Evolutionary conservation across 805 yeast species (phyloP).

Genomic region (Debaryomyces tyrocola): DNA sequence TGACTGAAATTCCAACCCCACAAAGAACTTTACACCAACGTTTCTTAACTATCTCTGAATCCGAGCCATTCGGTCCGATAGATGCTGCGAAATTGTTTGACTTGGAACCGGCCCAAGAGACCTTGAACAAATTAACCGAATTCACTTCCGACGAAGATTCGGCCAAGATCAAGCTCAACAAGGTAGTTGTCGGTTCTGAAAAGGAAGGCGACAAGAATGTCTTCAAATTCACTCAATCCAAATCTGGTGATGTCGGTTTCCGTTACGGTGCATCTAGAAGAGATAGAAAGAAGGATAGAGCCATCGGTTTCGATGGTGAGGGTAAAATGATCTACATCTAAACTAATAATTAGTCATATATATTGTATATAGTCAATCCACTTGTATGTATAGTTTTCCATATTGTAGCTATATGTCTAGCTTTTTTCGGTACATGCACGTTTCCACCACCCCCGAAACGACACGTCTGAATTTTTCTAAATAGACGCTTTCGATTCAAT

Average conservation of each 20-base stretch:
- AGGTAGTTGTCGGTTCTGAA: constrained; percentile 52
- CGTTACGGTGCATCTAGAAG: constrained; percentile 90
- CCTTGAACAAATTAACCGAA: constrained; percentile 67
- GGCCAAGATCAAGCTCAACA: constrained; percentile 25
- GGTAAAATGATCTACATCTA: constrained; percentile 55
- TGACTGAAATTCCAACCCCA: constrained; percentile 94
- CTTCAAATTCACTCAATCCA: constrained; percentile 74
- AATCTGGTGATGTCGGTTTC: constrained; percentile 83
- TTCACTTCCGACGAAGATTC: constrained; percentile 51
- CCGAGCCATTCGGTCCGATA: constrained; percentile 92
- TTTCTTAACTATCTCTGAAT: constrained; percentile 87
- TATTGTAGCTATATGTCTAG: background rate
- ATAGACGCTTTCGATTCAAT: background rate
- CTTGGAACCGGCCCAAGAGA: constrained; percentile 83
- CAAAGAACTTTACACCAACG: constrained; percentile 77
- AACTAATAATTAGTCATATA: background rate
- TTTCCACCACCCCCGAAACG: constrained; percentile 1
- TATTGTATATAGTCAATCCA: constrained; percentile 6
- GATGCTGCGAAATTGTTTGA: constrained; percentile 88
- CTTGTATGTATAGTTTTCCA: background rate
- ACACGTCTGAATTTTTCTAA: constrained; percentile 6
- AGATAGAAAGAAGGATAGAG: constrained; percentile 84
- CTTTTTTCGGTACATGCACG: background rate
- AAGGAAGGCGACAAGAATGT: constrained; percentile 67
- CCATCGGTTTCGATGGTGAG: constrained; percentile 63